Conservation (phyloP, 768 basidiomycete species). For the Plicaturopsis crispa region DNA sequence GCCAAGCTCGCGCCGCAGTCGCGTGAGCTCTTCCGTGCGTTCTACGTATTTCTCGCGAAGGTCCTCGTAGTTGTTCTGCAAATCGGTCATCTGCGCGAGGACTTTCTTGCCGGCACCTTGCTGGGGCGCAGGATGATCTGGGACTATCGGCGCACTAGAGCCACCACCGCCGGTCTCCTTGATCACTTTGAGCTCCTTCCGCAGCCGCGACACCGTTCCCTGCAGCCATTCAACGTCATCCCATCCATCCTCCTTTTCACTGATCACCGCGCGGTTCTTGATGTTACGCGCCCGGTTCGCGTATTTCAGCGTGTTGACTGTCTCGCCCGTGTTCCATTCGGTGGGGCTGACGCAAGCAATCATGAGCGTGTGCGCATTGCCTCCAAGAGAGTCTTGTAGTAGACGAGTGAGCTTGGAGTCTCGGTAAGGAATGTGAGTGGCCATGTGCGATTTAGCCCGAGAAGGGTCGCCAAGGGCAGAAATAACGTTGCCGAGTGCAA, state of each 20-base stretch:
- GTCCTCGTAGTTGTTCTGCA: slow-evolving; percentile 82
- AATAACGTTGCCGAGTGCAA: slow-evolving; percentile 97
- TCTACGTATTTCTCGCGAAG: slow-evolving; percentile 80
- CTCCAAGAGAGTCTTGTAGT: slow-evolving; percentile 93
- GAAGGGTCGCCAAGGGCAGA: slow-evolving; percentile 94
- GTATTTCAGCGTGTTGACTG: slow-evolving; percentile 92
- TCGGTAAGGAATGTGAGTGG: slow-evolving; percentile 91
- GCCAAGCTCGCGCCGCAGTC: slow-evolving; percentile 71
- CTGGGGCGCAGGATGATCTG: slow-evolving; percentile 20
- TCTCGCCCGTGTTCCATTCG: slow-evolving; percentile 93
- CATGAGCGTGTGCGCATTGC: slow-evolving; percentile 98
- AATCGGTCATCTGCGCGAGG: slow-evolving; percentile 71
- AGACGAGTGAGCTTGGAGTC: slow-evolving; percentile 97
- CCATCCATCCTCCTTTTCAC: slow-evolving; percentile 97
- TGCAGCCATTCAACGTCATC: slow-evolving; percentile 98
- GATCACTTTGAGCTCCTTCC: slow-evolving; percentile 78
- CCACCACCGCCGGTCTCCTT: slow-evolving; percentile 52
- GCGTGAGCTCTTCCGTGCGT: slow-evolving; percentile 81
- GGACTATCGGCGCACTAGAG: slow-evolving; percentile 19
- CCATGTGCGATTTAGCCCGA: slow-evolving; percentile 75
- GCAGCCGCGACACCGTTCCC: slow-evolving; percentile 71
- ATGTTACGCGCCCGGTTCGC: slow-evolving; percentile 97
- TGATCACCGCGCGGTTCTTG: slow-evolving; percentile 88
- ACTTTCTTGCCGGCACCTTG: slow-evolving; percentile 72
- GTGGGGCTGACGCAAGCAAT: slow-evolving; percentile 96